Conservation (phyloP, 1,284 basidiomycete genomes). For the Ceratobasidium sp. region DNA sequence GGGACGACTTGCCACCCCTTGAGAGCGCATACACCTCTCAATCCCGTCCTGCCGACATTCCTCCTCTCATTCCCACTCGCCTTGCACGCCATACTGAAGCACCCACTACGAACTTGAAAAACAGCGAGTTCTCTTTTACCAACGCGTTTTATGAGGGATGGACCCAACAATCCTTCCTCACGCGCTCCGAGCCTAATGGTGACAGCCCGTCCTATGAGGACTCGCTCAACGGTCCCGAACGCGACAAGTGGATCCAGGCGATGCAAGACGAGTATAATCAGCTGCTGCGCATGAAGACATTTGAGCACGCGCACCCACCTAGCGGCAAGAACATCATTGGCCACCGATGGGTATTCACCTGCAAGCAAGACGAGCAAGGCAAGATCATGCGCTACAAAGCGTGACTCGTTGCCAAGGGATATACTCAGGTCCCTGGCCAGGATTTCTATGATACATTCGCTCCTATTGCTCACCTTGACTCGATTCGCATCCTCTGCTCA, state of each 20-base stretch:
- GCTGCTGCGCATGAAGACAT: no score
- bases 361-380: conserved; percentile 56
- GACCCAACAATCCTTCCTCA: background rate
- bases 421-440: conserved; percentile 55
- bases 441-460: conserved; percentile 57
- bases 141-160: background rate
- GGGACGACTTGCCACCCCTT: background rate
- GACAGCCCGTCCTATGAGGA: conserved; percentile 6
- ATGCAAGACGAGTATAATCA: no score
- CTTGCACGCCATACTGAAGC: background rate
- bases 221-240: background rate
- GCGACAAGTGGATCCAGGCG: no score
- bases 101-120: background rate
- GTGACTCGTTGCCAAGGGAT: conserved; percentile 60
- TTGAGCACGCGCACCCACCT: no score
- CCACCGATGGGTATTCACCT: conserved; percentile 52
- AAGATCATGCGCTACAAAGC: conserved; percentile 56
- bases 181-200: background rate
- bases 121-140: no score
- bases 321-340: conserved; percentile 21
- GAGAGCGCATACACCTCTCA: background rate
- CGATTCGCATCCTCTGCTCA: conserved; percentile 55
- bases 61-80: background rate
- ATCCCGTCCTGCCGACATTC: background rate
- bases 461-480: conserved; percentile 53